Evolutionary conservation across 306 rosid genomes (phyloP), one percentile per base, ranked within the genome.

Genomic region (Acacia acuminata): DNA sequence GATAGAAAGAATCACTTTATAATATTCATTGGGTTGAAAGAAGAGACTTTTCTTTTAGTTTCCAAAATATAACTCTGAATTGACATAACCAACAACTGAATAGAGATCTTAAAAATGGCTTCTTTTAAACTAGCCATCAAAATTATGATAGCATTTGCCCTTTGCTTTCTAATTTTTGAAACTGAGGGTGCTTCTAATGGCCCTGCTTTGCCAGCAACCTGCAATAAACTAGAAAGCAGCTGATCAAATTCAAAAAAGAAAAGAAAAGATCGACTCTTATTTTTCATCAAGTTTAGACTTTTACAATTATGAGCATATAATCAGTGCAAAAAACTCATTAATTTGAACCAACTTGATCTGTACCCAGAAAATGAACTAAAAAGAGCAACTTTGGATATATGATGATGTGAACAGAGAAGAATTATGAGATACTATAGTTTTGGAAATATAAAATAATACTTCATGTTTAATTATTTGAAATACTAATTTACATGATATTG

Each of bases 171-270:
- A 63, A 61, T 61, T n/a, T n/a, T n/a, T n/a, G n/a, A n/a, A n/a
- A n/a, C n/a, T n/a, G n/a, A n/a, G n/a, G n/a, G n/a, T n/a, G n/a
- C n/a, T n/a, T n/a, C n/a, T n/a, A n/a, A n/a, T n/a, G n/a, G n/a
- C n/a, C n/a, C n/a, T n/a, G n/a, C 42, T 1, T 76, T 61, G 79
- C 92, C 88, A 22, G 40, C 14, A 15, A 80, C 56, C 24, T 87
- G 90, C 84, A 84, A 75, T 7, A 34, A 24, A 25, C 14, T 11
- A 61, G 17, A 24, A 61, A 24, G 67, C 34, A 25, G 17, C 67
- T 61, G 19, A 25, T 25, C 16, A 56, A 20, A 14, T 56, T 20
- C n/a, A 36, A 36, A 4, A 36, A 36, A 36, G 0, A 47, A 0
- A 53, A 53, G 5, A 19, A 19, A 22, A 53, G 24, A 53, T 3